phyloP scores from a whole-genome alignment of 305 asterid species.

The Striga hermonthica region DNA sequence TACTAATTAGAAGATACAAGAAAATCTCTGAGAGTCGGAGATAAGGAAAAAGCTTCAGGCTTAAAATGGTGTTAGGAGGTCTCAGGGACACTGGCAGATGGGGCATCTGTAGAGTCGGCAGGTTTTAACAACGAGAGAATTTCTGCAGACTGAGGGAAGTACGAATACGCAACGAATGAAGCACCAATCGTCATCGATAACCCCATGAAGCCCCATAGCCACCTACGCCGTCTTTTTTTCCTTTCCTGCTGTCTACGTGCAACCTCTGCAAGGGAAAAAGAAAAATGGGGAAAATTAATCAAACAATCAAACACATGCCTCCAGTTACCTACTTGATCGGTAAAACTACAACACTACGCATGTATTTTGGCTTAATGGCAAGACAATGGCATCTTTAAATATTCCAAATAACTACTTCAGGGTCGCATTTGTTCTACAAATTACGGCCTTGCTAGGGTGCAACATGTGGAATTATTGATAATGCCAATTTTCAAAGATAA shows the following conservation, averaged over 20 bases:
- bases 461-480: too few species aligned
- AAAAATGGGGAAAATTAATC: neutral
- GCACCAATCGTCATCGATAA: constrained; percentile 54
- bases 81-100: constrained; percentile 27
- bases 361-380: neutral
- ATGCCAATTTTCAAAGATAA: too few species aligned
- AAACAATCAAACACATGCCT: neutral
- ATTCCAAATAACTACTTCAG: neutral
- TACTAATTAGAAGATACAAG: too few species aligned
- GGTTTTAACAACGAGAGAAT: constrained; percentile 18
- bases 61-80: constrained; percentile 6
- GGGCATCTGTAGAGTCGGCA: constrained; percentile 31
- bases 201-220: constrained; percentile 70
- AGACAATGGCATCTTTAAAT: neutral
- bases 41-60: too few species aligned
- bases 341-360: neutral
- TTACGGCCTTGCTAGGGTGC: neutral
- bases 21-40: too few species aligned
- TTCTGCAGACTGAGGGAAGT: constrained; percentile 40
- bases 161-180: constrained; percentile 51
- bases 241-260: constrained; percentile 63
- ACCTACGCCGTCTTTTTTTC: constrained; percentile 45
- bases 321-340: neutral
- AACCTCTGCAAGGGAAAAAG: constrained; percentile 49
- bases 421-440: neutral